phyloP scores from a whole-genome alignment of 1,284 basidiomycete genomes.

The Filobasidium uniguttulatum region DNA sequence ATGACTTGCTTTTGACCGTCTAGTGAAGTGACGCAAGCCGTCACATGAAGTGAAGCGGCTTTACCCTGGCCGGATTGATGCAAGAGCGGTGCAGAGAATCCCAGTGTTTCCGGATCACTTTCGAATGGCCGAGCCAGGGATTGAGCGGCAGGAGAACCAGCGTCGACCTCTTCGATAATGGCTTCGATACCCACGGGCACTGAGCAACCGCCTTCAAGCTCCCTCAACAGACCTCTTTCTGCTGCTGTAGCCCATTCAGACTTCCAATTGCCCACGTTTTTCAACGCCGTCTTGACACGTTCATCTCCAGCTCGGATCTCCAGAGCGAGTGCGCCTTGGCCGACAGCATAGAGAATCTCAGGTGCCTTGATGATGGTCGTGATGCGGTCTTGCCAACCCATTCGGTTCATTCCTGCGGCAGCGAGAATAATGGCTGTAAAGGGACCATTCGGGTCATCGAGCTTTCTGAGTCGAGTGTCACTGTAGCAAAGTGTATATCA shows the following conservation, averaged over 20 bases:
- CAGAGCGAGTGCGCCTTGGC: conserved; percentile 81
- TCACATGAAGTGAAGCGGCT: conserved; percentile 46
- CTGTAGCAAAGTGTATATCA: conserved; percentile 38
- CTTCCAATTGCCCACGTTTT: conserved; percentile 54
- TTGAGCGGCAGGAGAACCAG: conserved; percentile 1
- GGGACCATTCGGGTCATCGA: conserved; percentile 71
- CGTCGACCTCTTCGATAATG: conserved; percentile 24
- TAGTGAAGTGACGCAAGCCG: conserved; percentile 66
- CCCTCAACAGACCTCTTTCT: conserved; percentile 73
- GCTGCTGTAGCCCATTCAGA: conserved; percentile 64
- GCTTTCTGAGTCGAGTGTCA: conserved; percentile 77
- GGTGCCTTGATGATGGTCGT: conserved; percentile 58
- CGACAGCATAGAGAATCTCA: conserved; percentile 73
- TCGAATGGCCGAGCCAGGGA: conserved; percentile 2
- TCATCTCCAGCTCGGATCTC: conserved; percentile 68
- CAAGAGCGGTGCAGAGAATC: conserved; percentile 23
- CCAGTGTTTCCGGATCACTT: conserved; percentile 5
- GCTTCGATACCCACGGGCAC: conserved; percentile 86
- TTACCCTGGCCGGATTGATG: conserved; percentile 31
- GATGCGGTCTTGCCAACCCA: conserved; percentile 62
- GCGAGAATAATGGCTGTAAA: conserved; percentile 87
- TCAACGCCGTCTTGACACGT: conserved; percentile 50
- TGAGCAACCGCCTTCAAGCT: conserved; percentile 90
- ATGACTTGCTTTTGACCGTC: conserved; percentile 58
- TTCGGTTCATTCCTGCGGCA: conserved; percentile 78